Conservation (phyloP, 768 basidiomycete genomes). For the Lentinula detonsa region DNA sequence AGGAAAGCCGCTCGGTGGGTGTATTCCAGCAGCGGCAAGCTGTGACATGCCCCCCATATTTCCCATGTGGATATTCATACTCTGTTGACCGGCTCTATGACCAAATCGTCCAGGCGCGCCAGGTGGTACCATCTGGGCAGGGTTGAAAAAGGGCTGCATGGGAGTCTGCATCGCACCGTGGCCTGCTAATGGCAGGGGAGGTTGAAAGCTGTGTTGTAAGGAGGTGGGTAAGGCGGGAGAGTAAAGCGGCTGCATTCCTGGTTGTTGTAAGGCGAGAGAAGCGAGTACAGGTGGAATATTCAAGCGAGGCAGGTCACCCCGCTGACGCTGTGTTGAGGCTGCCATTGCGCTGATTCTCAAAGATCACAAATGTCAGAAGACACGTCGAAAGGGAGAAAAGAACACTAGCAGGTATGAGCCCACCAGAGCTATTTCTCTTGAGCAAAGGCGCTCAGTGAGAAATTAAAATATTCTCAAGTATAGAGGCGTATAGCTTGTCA, state of each 20-base stretch:
- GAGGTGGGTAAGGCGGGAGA: constrained; percentile 62
- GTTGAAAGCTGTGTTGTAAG: constrained; percentile 52
- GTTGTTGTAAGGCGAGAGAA: constrained; percentile 47
- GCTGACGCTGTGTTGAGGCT: constrained; percentile 3
- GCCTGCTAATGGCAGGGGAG: constrained; percentile 39
- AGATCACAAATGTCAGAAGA: background rate
- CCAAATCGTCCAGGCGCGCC: constrained; percentile 45
- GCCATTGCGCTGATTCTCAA: background rate
- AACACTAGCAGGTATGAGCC: background rate
- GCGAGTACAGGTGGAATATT: constrained; percentile 41
- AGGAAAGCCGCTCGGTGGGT: constrained; percentile 48
- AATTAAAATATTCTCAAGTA: background rate
- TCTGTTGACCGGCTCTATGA: constrained; percentile 41
- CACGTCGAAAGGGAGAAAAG: background rate
- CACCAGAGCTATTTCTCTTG: constrained; percentile 1
- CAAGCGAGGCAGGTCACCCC: constrained; percentile 48
- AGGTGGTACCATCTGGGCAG: constrained; percentile 35
- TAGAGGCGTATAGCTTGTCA: background rate
- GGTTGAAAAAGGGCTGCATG: constrained; percentile 61
- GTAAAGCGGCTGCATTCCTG: constrained; percentile 43
- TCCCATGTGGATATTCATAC: constrained; percentile 20
- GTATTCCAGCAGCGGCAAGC: constrained; percentile 54
- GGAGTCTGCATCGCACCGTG: constrained; percentile 56
- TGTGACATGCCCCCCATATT: constrained; percentile 52
- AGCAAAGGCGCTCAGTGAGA: background rate